Evolutionary conservation across 2,329 filamentous ascomycete genomes (phyloP), one percentile per base, ranked within the genome.

Genomic region (Colletotrichum zoysiae): DNA sequence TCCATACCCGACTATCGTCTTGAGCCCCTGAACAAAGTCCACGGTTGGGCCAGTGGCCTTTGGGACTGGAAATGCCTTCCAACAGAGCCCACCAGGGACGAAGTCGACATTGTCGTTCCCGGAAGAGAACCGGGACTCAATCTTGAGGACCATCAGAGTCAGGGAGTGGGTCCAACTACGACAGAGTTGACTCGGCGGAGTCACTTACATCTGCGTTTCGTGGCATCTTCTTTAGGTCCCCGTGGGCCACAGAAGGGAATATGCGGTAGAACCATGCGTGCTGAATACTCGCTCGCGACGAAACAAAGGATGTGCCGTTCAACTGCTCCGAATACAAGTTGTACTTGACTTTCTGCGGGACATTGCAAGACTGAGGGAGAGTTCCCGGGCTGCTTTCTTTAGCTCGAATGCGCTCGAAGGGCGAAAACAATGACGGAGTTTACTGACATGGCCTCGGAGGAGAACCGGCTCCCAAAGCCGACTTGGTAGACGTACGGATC

Each of bases 1-100:
- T 11, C 86, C 86, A 35, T 83, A 83, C 6, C 86, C 86, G 30
- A 80, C 84, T 11, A 88, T 77, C 2, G 86, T 86, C 75, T 85
- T 84, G 16, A 88, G 78, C 7, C 86, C 85, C 69, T 85, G 78
- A 14, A 83, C 77, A 73, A 87, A 87, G 62, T 86, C 84, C 26
- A 84, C 81, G 46, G 57, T 18, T 44, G 77, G 26, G 8, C 20
- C 61, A 6, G 53, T 46, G n/a, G 16, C 44, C 40, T 40, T 40
- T 4, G 70, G 70, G 9, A 78, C 67, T 8, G 74, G 65, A 38
- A 84, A 82, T 7, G 82, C 82, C 20, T 76, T 78, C 83, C 82
- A 84, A 76, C 83, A 82, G 23, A 82, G 81, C 74, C 82, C 82
- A 48, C 82, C 80, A 14, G 81, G 78, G 7, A 83, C 78, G 16